A percentile compares a stretch with the other conserved stretches of the same genome.
phyloP scores from a whole-genome alignment of 2,329 filamentous ascomycete genomes.

The Clarireedia paspali region DNA sequence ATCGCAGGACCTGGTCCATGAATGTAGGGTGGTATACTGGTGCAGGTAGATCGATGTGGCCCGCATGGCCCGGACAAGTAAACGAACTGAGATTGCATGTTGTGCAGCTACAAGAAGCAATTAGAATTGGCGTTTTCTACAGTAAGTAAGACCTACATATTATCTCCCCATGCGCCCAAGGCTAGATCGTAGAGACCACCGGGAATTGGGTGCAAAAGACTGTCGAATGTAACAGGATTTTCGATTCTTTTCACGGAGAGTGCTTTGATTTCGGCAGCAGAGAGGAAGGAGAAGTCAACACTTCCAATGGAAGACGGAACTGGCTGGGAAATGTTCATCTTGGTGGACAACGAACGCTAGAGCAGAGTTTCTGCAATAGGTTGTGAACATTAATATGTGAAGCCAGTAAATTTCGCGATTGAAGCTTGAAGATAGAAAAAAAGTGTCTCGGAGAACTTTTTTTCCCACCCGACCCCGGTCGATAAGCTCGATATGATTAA shows the following conservation, averaged over 20 bases:
- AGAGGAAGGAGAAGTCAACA: constrained; percentile 85
- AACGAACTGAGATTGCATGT: constrained; percentile 82
- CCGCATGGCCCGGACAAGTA: constrained; percentile 84
- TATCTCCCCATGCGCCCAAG: constrained; percentile 81
- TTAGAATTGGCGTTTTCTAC: not conserved
- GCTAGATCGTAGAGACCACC: constrained; percentile 90
- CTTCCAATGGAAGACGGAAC: constrained; percentile 75
- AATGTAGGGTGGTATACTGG: constrained; percentile 96
- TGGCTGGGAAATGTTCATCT: constrained; percentile 71
- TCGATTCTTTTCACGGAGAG: constrained; percentile 93
- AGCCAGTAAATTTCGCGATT: not conserved
- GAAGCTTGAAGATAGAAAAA: constrained; percentile 7
- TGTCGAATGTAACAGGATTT: constrained; percentile 91
- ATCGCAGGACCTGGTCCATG: constrained; percentile 80
- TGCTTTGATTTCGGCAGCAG: constrained; percentile 71
- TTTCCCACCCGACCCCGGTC: constrained; percentile 4
- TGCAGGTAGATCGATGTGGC: constrained; percentile 89
- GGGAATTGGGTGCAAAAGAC: constrained; percentile 77
- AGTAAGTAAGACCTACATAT: constrained; percentile 52
- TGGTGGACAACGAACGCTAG: constrained; percentile 15
- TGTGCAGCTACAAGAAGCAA: constrained; percentile 56
- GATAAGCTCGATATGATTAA: not conserved
- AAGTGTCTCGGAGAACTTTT: constrained; percentile 7
- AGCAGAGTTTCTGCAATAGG: constrained; percentile 9
- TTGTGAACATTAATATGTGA: not conserved